Percentiles rank a stretch among this genome's conserved stretches.
Evolutionary conservation across 352 stramenopile species (phyloP).

Genomic region (Globisporangium sylvaticum): DNA sequence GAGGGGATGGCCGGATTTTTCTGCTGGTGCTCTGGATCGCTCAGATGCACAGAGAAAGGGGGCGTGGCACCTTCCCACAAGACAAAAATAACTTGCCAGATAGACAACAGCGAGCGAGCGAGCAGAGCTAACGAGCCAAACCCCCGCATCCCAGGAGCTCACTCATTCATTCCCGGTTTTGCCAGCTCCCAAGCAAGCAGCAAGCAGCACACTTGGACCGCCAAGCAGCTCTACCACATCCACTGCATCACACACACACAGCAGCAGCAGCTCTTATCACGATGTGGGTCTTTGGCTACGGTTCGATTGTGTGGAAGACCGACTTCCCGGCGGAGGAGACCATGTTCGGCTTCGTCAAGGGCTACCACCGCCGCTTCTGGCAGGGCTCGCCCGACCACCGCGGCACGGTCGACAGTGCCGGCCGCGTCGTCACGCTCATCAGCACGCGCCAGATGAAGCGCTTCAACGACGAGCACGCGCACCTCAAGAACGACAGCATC

Average conservation of each 20-base stretch:
- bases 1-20: conserved; percentile 3
- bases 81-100: background rate
- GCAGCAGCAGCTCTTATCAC: background rate
- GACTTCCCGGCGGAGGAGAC: conserved; percentile 30
- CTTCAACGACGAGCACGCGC: conserved; percentile 66
- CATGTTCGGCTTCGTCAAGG: conserved; percentile 59
- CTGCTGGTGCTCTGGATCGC: background rate
- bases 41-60: background rate
- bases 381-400: conserved; percentile 87
- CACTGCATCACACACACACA: background rate
- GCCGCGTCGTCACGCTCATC: conserved; percentile 86
- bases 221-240: background rate
- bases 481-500: conserved; percentile 56
- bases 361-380: conserved; percentile 88
- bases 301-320: conserved; percentile 32
- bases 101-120: background rate
- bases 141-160: background rate
- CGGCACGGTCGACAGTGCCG: conserved; percentile 66
- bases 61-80: background rate
- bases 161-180: conserved; percentile 2
- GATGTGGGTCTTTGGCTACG: conserved; percentile 11
- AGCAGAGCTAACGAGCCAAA: background rate
- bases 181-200: background rate
- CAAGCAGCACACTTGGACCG: background rate
- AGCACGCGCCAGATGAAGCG: conserved; percentile 70